A percentile compares a stretch with the other conserved stretches of the same genome.
phyloP scores from a whole-genome alignment of 306 rosid genomes.

The Acacia melanoxylon region DNA sequence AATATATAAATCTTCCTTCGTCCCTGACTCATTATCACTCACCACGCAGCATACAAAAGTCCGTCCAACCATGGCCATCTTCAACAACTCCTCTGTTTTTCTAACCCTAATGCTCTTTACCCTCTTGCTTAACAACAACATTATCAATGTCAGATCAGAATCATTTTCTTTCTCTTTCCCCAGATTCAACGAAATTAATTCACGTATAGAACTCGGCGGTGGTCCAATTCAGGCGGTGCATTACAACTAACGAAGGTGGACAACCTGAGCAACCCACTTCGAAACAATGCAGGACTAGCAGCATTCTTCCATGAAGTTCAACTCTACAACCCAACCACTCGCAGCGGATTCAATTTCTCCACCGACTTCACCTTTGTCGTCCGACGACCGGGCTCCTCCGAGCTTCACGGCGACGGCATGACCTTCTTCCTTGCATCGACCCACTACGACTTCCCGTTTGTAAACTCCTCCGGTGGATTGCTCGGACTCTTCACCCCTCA shows the following conservation, averaged over 20 bases:
- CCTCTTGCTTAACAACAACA: neutral
- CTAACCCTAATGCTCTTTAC: neutral
- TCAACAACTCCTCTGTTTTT: neutral
- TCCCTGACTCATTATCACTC: neutral
- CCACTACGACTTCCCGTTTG: neutral
- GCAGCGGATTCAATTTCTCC: neutral
- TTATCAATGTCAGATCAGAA: neutral
- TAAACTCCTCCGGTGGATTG: constrained; percentile 3
- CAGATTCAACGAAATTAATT: neutral
- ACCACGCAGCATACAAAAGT: neutral
- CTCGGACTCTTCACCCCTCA: constrained; percentile 24
- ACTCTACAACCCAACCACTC: neutral
- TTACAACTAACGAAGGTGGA: constrained; percentile 7
- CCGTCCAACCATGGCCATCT: neutral
- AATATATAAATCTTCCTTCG: neutral
- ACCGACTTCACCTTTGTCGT: constrained; percentile 1
- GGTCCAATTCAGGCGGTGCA: constrained; percentile 14
- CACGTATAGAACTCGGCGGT: neutral
- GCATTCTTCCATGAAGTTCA: neutral
- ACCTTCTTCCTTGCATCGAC: constrained; percentile 25
- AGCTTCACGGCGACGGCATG: constrained; percentile 1
- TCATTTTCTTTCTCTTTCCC: neutral
- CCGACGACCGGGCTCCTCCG: neutral
- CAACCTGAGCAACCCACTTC: neutral
- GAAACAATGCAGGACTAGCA: neutral